Evolutionary conservation across 208 protist species (phyloP).

Genomic region (Leishmania martiniquensis): DNA sequence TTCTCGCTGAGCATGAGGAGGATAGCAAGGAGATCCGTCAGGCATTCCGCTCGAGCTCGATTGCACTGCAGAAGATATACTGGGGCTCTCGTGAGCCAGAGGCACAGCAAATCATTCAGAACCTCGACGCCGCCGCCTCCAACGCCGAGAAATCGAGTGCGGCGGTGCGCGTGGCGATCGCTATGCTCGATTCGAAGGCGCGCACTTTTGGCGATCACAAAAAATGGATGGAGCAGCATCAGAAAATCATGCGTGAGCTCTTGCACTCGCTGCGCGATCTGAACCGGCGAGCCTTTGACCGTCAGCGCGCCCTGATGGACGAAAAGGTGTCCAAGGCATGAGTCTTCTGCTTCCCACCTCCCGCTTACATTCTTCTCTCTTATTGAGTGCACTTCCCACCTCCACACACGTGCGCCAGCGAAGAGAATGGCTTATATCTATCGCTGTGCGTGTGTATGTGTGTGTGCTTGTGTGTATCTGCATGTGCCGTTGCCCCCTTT

Average conservation of each 20-base stretch:
- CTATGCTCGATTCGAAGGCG: constrained; percentile 61
- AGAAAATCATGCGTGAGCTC: constrained; percentile 64
- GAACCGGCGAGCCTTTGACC: constrained; percentile 66
- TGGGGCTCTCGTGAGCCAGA: constrained; percentile 63
- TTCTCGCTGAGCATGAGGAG: constrained; percentile 60
- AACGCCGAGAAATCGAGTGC: constrained; percentile 64
- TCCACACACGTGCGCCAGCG: too few species aligned
- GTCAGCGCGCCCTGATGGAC: constrained; percentile 65
- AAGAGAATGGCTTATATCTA: too few species aligned
- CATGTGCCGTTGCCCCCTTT: constrained; percentile 1
- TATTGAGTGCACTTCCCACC: not conserved
- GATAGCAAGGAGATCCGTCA: constrained; percentile 57
- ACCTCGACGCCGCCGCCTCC: constrained; percentile 55
- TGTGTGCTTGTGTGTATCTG: not conserved
- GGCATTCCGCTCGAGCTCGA: constrained; percentile 56
- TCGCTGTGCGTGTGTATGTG: constrained; percentile 3
- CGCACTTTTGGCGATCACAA: constrained; percentile 54
- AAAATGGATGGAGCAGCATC: constrained; percentile 74
- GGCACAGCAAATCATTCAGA: constrained; percentile 52
- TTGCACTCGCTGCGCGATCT: constrained; percentile 53
- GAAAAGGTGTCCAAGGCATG: constrained; percentile 27
- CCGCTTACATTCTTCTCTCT: not conserved
- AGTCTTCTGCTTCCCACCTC: not conserved
- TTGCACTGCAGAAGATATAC: constrained; percentile 66
- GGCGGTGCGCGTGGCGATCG: constrained; percentile 51